These are phyloP conservation scores for Mucuna pruriens DNA, from an alignment of 306 rosid species.

Conservation along the genomic window DNA sequence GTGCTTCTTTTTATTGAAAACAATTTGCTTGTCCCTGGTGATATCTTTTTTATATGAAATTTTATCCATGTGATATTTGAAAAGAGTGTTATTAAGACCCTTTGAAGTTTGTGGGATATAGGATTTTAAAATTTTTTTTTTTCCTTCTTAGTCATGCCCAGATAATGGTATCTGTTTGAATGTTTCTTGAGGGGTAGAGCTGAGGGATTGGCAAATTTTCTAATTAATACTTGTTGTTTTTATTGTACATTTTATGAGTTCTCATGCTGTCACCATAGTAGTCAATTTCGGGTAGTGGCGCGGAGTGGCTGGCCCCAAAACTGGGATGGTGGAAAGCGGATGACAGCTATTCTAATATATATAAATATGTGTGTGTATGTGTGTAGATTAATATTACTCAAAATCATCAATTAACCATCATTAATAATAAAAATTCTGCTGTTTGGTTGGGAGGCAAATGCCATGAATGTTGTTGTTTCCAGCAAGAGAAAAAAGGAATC, in stretches of 20 bases:
- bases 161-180: background rate
- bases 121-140: slow-evolving; percentile 9
- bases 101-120: slow-evolving; percentile 5
- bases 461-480: no score
- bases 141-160: background rate
- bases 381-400: no score
- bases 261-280: background rate
- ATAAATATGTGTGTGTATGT: no score
- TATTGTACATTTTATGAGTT: slow-evolving; percentile 1
- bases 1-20: slow-evolving; percentile 3
- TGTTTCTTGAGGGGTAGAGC: background rate
- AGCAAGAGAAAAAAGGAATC: no score
- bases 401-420: no score
- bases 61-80: background rate
- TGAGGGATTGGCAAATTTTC: background rate
- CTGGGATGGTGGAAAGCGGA: no score
- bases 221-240: slow-evolving; percentile 6
- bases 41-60: background rate
- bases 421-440: no score
- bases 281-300: no score
- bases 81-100: background rate
- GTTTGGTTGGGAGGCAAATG: no score
- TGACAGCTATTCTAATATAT: no score
- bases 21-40: background rate
- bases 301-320: no score